Percentiles rank a stretch among this genome's conserved stretches.
Conservation (phyloP, 495 filamentous ascomycete species). For the Thermochaetoides thermophila region DNA sequence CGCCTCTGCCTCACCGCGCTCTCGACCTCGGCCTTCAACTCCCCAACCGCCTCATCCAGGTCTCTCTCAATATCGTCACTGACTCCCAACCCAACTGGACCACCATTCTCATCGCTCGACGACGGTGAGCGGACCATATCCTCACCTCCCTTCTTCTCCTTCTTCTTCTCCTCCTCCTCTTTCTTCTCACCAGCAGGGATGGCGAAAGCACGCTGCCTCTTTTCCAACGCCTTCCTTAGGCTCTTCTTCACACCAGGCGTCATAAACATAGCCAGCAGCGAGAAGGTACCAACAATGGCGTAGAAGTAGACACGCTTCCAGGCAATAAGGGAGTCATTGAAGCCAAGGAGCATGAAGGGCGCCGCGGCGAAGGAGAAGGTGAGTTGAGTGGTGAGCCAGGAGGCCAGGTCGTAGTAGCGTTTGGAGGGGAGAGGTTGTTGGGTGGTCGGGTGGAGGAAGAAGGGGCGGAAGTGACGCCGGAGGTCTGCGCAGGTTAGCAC, state of each 20-base stretch:
- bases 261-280: constrained; percentile 58
- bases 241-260: constrained; percentile 51
- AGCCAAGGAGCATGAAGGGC: constrained; percentile 69
- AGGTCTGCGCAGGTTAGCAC: constrained; percentile 40
- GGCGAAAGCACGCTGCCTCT: constrained; percentile 18
- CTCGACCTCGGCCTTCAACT: constrained; percentile 51
- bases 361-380: constrained; percentile 67
- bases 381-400: constrained; percentile 66
- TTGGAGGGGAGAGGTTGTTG: constrained; percentile 56
- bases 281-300: constrained; percentile 48
- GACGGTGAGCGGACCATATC: neutral
- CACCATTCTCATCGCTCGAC: constrained; percentile 26
- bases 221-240: constrained; percentile 44
- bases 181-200: neutral
- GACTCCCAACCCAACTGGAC: constrained; percentile 42
- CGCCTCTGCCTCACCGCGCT: constrained; percentile 15
- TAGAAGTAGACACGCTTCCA: constrained; percentile 91
- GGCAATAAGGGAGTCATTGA: constrained; percentile 48
- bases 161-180: constrained; percentile 5
- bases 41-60: constrained; percentile 61
- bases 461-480: constrained; percentile 79
- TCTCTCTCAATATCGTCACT: constrained; percentile 62
- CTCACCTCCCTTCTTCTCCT: constrained; percentile 8
- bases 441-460: constrained; percentile 64
- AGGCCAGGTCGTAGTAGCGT: constrained; percentile 72